These are phyloP conservation scores for Candida lessepsii DNA, from an alignment of 805 yeast genomes.

Conservation along the genomic window DNA sequence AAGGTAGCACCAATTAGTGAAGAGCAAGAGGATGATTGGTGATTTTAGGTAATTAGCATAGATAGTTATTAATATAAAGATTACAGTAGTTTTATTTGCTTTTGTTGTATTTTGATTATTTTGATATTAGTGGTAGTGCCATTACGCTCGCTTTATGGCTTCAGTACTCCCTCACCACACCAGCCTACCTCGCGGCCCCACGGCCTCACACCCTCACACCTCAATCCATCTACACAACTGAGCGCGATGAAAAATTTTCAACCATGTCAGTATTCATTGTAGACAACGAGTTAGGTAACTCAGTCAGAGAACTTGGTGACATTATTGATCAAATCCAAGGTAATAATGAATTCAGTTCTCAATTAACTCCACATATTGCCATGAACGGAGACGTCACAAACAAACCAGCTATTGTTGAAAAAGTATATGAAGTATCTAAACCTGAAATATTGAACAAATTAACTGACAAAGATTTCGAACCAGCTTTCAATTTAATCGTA, in stretches of 20 bases:
- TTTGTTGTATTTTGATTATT: no score
- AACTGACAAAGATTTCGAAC: slow-evolving; percentile 45
- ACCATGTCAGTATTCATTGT: slow-evolving; percentile 43
- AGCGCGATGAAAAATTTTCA: slow-evolving; percentile 8
- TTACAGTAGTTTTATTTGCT: no score
- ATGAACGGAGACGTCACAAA: slow-evolving; percentile 23
- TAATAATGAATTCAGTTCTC: slow-evolving; percentile 26
- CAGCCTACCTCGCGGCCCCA: no score
- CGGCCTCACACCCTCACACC: background rate
- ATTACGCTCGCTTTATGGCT: no score
- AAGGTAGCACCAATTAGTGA: slow-evolving; percentile 14
- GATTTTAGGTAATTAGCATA: no score
- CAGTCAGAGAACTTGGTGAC: slow-evolving; percentile 39
- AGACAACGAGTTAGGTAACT: slow-evolving; percentile 41
- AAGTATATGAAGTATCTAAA: slow-evolving; percentile 27
- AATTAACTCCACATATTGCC: slow-evolving; percentile 22
- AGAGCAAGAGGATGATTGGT: slow-evolving; percentile 21
- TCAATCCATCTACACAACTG: background rate
- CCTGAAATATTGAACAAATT: slow-evolving; percentile 31
- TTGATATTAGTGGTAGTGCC: no score
- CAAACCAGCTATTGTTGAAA: slow-evolving; percentile 27
- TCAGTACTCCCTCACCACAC: background rate
- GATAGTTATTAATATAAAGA: no score
- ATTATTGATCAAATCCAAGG: slow-evolving; percentile 34
- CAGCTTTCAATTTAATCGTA: slow-evolving; percentile 41